Evolutionary conservation across 495 filamentous ascomycete species (phyloP).

Genomic region (Podospora tetraspora): DNA sequence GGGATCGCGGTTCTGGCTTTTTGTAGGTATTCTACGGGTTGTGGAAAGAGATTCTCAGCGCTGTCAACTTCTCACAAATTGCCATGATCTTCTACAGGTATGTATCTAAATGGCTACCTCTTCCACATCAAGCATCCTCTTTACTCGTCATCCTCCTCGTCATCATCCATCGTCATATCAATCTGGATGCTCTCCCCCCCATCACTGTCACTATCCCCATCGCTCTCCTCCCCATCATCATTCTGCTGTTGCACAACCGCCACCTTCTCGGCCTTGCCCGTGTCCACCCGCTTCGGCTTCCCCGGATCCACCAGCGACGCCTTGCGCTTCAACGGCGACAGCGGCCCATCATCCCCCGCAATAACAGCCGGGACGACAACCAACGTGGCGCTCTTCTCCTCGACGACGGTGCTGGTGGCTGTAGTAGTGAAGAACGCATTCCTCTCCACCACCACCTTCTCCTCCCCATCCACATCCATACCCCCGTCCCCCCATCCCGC

Average conservation of each 20-base stretch:
- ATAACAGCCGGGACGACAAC: neutral
- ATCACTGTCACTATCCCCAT: conserved; percentile 23
- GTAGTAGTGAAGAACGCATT: conserved; percentile 8
- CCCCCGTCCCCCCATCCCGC: conserved; percentile 3
- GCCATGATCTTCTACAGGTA: neutral
- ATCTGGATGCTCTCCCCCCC: conserved; percentile 26
- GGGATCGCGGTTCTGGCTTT: no score
- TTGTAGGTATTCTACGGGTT: no score
- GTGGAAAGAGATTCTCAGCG: neutral
- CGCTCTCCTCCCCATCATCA: conserved; percentile 21
- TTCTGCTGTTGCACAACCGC: conserved; percentile 38
- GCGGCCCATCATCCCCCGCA: conserved; percentile 11
- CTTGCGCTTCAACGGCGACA: conserved; percentile 41
- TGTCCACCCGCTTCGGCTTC: conserved; percentile 9
- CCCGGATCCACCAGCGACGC: conserved; percentile 7
- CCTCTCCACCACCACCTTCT: conserved; percentile 18
- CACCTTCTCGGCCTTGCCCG: neutral
- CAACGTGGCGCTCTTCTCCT: neutral
- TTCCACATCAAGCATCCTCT: neutral
- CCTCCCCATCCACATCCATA: conserved; percentile 25
- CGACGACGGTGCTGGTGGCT: neutral
- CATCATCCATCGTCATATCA: conserved; percentile 27
- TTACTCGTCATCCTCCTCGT: conserved; percentile 16
- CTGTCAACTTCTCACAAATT: neutral
- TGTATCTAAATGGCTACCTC: neutral